Evolutionary conservation across 2,329 filamentous ascomycete genomes (phyloP).

Genomic region (Aspergillus terreus): DNA sequence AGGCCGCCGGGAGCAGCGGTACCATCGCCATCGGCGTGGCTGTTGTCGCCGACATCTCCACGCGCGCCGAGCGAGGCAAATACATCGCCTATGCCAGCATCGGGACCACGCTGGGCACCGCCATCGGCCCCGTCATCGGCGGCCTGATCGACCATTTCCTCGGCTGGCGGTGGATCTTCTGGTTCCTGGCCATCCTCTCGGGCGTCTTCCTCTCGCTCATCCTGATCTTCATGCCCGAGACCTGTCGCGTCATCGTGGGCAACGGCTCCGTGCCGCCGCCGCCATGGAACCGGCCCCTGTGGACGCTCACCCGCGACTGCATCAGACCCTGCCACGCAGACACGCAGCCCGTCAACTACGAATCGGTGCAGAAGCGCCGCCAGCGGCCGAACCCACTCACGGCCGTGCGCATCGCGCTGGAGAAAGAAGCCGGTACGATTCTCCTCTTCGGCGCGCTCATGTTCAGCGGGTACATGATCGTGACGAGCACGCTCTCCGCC

Average conservation of each 20-base stretch:
- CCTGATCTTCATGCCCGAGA: constrained; percentile 54
- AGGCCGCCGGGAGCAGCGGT: constrained; percentile 55
- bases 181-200: constrained; percentile 59
- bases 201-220: constrained; percentile 49
- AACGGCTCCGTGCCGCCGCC: constrained; percentile 28
- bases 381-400: constrained; percentile 18
- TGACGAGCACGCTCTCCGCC: constrained; percentile 43
- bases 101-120: constrained; percentile 50
- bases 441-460: constrained; percentile 33
- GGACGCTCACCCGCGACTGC: constrained; percentile 4
- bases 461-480: constrained; percentile 45
- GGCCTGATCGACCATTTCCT: constrained; percentile 61
- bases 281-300: constrained; percentile 21
- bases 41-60: constrained; percentile 68
- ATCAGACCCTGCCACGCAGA: background rate
- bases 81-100: constrained; percentile 67
- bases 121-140: constrained; percentile 60
- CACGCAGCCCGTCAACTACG: constrained; percentile 1
- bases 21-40: constrained; percentile 69
- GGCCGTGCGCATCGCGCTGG: constrained; percentile 27
- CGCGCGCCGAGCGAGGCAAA: constrained; percentile 65
- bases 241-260: constrained; percentile 36
- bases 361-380: constrained; percentile 11
- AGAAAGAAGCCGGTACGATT: constrained; percentile 33
- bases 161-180: constrained; percentile 67